Conservation (phyloP, 345 rosid species). For the Aquilaria sinensis region DNA sequence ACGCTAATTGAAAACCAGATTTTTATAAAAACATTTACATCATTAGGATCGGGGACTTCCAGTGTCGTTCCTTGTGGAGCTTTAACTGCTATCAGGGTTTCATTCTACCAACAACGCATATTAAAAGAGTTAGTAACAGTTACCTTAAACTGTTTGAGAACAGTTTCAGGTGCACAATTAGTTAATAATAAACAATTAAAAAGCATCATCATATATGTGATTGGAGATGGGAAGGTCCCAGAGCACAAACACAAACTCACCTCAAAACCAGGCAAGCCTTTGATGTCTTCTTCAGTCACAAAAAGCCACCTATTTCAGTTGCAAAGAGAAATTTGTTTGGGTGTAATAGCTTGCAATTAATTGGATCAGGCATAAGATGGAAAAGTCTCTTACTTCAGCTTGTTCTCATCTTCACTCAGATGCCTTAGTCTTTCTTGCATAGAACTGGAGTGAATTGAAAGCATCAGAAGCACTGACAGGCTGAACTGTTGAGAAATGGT, state of each 20-base stretch:
- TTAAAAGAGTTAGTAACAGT: conserved; percentile 13
- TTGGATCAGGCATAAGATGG: conserved; percentile 3
- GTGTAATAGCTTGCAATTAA: conserved; percentile 5
- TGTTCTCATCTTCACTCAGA: conserved; percentile 77
- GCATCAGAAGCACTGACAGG: conserved; percentile 27
- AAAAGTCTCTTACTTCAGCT: conserved; percentile 48
- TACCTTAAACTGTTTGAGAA: conserved; percentile 15
- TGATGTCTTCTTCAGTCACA: conserved; percentile 89
- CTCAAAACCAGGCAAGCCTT: conserved; percentile 69
- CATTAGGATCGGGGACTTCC: conserved; percentile 95
- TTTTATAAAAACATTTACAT: conserved; percentile 41
- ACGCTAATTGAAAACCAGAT: neutral
- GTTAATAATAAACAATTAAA: conserved; percentile 2
- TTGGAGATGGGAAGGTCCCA: no score
- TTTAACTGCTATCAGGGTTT: conserved; percentile 93
- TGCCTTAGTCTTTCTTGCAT: conserved; percentile 69
- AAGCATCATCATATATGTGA: no score
- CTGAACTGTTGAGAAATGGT: conserved; percentile 12
- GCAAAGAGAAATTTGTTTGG: conserved; percentile 14
- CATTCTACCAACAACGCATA: conserved; percentile 48
- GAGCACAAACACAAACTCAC: conserved; percentile 22
- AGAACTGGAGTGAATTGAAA: conserved; percentile 49
- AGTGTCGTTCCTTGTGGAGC: conserved; percentile 98
- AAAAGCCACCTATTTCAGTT: conserved; percentile 76
- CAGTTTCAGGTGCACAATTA: neutral